Evolutionary conservation across 495 filamentous ascomycete genomes (phyloP), one percentile per base, ranked within the genome.

Genomic region (Poronia punctata): DNA sequence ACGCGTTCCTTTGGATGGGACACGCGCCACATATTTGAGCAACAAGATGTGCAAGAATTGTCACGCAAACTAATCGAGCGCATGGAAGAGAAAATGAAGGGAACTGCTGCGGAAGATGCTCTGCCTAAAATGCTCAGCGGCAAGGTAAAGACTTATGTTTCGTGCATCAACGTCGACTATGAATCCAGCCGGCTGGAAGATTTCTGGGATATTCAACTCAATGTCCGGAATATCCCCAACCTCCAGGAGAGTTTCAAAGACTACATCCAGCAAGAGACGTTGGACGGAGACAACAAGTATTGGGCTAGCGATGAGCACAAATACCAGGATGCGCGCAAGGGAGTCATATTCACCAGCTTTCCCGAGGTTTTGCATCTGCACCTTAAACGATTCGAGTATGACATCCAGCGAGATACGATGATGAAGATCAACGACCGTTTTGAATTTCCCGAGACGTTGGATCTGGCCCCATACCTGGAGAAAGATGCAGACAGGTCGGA

Each of bases 401-500:
- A 99, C 64, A 79, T 96, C 46, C 81, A 94, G 31, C 80, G 84
- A 35, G 88, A 96, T 60, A 88, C 86, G 16, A 95, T 95, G 92
- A 94, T 90, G 80, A 99, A 99, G 65, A 84, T 99, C 56, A 97
- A 99, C 57, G 92, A 97, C 56, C 83, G 90, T 33, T 95, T 95
- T 61, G 92, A 95, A 45, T 99, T 96, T 60, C 92, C 92, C 4
- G 86, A 96, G 54, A 75, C 83, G 49, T 93, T 93, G 53, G 88
- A 99, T 62, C 86, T 89, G 5, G 66, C 80, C 4, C 87, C 84
- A 7, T 99, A 94, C 56, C 78, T 99, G 12, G 83, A 86, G 34
- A 78, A 83, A 12, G 81, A 86, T 24, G 89, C 88, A 8, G 92
- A 97, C 53, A 82, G 68, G 52, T 89, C 84, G 7, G 88, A 96